Base-by-base conservation (phyloP, 1,284 basidiomycete genomes). In the Thelephora terrestris region DNA sequence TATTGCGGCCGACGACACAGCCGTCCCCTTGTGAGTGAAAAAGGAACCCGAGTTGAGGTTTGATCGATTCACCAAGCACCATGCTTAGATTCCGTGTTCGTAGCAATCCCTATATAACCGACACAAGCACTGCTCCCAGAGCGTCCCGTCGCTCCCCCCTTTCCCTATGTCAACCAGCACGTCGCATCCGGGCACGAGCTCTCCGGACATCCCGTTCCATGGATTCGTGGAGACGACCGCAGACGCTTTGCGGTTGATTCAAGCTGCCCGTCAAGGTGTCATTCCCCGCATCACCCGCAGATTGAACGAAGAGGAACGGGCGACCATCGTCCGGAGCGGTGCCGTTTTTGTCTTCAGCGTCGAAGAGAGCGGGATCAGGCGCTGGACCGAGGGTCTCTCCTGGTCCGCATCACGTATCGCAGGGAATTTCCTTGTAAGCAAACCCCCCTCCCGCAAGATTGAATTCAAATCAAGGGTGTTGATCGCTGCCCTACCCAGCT, bases 401-500 rank as follows among this genome's bases (percentile, higher is more conserved):
- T 90, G 86, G 86, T 86, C 83, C 17, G 85, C 86, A 0, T 88
- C 85, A 46, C 74, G 87, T 1, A 90, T 90, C 50, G 77, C 86
- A 21, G 81, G 81, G 53, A 90, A 90, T 65, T 90, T 89, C 61
- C 68, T 91, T 55, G 84, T 85, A 57, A 53, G 76, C 60, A n/a
- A 29, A 27, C 47, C 7, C 16, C 16, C 35, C 34, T 43, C 20
- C 23, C 36, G 43, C n/a, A 25, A 45, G 38, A 52, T 23, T 21
- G 7, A 21, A 36, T 32, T 5, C 12, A 5, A 10, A 42, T 16
- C 16, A 21, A 14, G 20, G 20, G 18, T 20, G 4, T 12, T 23
- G n/a, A 42, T 4, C 21, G 9, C 20, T n/a, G 12, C 47, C 43
- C 24, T 37, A 51, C 42, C 27, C 54, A 85, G 81, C 77, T 87